phyloP scores from a whole-genome alignment of 495 filamentous ascomycete species.

The Durotheca rogersii region DNA sequence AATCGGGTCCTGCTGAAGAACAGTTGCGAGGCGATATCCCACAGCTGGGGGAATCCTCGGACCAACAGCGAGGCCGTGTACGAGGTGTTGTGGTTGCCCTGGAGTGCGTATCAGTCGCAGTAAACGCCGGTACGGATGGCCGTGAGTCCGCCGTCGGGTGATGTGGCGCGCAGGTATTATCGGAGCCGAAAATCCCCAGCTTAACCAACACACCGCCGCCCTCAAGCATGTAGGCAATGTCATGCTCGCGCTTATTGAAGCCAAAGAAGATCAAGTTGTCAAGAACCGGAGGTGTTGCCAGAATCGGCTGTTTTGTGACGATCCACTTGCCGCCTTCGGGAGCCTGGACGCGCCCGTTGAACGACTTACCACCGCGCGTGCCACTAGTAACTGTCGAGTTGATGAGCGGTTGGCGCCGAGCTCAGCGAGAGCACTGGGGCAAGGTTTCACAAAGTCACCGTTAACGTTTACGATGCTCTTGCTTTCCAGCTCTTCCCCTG shows the following conservation, averaged over 20 bases:
- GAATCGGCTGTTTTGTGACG: slow-evolving; percentile 49
- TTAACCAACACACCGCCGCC: slow-evolving; percentile 18
- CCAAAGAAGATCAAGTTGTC: slow-evolving; percentile 36
- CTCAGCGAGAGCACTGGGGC: slow-evolving; percentile 37
- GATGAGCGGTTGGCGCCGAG: slow-evolving; percentile 39
- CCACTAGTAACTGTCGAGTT: slow-evolving; percentile 19
- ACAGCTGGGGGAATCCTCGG: slow-evolving; percentile 39
- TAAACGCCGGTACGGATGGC: slow-evolving; percentile 49
- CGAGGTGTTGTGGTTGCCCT: slow-evolving; percentile 52
- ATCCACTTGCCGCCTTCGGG: slow-evolving; percentile 35
- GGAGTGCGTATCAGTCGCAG: slow-evolving; percentile 45
- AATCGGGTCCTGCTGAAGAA: too few species aligned
- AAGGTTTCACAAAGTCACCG: slow-evolving; percentile 46
- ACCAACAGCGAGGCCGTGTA: slow-evolving; percentile 50
- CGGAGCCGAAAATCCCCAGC: slow-evolving; percentile 14
- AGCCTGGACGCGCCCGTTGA: slow-evolving; percentile 18
- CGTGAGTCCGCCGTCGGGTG: slow-evolving; percentile 35
- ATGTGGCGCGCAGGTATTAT: slow-evolving; percentile 39
- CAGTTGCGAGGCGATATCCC: slow-evolving; percentile 39
- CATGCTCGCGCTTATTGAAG: slow-evolving; percentile 39
- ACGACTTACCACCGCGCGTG: slow-evolving; percentile 5
- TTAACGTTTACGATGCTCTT: slow-evolving; percentile 8
- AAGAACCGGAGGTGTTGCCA: slow-evolving; percentile 45
- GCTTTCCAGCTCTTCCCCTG: slow-evolving; percentile 11
- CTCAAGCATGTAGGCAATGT: slow-evolving; percentile 36